Conservation (phyloP, 2,329 filamentous ascomycete genomes). For the Grosmannia serpens region DNA sequence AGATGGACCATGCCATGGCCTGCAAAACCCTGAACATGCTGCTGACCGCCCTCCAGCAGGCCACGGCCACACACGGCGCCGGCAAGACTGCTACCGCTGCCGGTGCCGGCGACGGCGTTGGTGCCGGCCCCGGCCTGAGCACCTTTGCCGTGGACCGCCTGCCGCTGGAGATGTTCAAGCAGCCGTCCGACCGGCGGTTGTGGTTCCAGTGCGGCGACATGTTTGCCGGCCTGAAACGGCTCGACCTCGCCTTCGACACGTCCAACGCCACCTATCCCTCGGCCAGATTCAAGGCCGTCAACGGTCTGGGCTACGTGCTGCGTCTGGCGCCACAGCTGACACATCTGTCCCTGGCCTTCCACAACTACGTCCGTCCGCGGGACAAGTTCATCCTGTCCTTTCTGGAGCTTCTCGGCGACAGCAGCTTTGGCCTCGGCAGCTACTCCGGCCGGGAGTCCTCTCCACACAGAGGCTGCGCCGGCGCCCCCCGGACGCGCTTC, state of each 20-base stretch:
- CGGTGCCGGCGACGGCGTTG: background rate
- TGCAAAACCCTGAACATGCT: slow-evolving; percentile 21
- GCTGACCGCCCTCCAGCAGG: slow-evolving; percentile 10
- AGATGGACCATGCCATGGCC: slow-evolving; percentile 25
- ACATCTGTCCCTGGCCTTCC: slow-evolving; percentile 29
- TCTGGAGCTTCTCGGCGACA: slow-evolving; percentile 19
- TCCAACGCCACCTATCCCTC: slow-evolving; percentile 24
- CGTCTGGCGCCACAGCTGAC: slow-evolving; percentile 25
- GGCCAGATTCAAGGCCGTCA: slow-evolving; percentile 27
- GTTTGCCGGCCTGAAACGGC: slow-evolving; percentile 26
- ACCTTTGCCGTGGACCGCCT: slow-evolving; percentile 31
- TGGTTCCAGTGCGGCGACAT: slow-evolving; percentile 30
- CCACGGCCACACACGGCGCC: background rate
- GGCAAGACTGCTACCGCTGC: background rate
- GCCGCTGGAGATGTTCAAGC: slow-evolving; percentile 29
- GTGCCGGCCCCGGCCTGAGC: slow-evolving; percentile 12
- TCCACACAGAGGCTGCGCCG: background rate
- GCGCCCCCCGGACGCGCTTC: slow-evolving; percentile 18
- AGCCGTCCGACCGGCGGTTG: slow-evolving; percentile 23
- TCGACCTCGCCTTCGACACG: slow-evolving; percentile 29
- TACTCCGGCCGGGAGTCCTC: background rate
- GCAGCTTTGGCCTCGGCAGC: slow-evolving; percentile 7
- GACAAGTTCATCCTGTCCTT: slow-evolving; percentile 30
- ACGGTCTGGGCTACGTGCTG: slow-evolving; percentile 30
- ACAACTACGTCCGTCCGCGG: slow-evolving; percentile 25